phyloP scores from a whole-genome alignment of 257 asterid species.

The Penstemon davidsonii region DNA sequence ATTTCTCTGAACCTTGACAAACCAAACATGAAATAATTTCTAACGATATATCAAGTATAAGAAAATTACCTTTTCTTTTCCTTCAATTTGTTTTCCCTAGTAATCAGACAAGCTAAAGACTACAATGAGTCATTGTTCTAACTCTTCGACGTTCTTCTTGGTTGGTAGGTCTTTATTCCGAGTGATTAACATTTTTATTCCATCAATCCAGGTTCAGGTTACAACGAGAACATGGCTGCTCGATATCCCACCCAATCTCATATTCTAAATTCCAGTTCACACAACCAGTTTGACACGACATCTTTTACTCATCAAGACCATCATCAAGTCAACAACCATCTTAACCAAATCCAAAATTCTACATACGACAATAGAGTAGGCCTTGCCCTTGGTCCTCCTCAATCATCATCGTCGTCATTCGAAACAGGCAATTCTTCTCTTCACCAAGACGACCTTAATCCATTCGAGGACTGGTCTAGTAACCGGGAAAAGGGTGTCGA shows the following conservation, averaged over 20 bases:
- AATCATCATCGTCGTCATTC: conserved; percentile 45
- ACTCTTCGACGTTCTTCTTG: too few species aligned
- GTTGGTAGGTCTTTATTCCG: neutral
- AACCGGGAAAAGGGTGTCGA: conserved; percentile 63
- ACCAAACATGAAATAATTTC: too few species aligned
- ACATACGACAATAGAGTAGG: conserved; percentile 44
- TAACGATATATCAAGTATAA: too few species aligned
- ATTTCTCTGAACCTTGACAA: too few species aligned
- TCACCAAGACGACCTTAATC: conserved; percentile 40
- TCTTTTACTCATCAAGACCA: conserved; percentile 45
- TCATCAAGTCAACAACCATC: too few species aligned
- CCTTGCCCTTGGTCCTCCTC: conserved; percentile 81
- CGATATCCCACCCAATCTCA: conserved; percentile 55
- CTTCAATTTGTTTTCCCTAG: too few species aligned
- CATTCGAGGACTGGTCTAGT: conserved; percentile 71
- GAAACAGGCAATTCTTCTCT: conserved; percentile 45
- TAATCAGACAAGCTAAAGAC: too few species aligned
- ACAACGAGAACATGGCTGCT: conserved; percentile 43
- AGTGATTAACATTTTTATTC: conserved; percentile 18
- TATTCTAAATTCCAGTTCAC: conserved; percentile 40
- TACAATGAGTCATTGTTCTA: too few species aligned
- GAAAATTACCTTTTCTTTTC: too few species aligned
- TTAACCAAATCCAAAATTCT: conserved; percentile 41
- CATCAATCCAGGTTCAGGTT: conserved; percentile 50
- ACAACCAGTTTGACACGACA: conserved; percentile 43